phyloP scores from a whole-genome alignment of 495 filamentous ascomycete species.

The Aspergillus mulundensis region DNA sequence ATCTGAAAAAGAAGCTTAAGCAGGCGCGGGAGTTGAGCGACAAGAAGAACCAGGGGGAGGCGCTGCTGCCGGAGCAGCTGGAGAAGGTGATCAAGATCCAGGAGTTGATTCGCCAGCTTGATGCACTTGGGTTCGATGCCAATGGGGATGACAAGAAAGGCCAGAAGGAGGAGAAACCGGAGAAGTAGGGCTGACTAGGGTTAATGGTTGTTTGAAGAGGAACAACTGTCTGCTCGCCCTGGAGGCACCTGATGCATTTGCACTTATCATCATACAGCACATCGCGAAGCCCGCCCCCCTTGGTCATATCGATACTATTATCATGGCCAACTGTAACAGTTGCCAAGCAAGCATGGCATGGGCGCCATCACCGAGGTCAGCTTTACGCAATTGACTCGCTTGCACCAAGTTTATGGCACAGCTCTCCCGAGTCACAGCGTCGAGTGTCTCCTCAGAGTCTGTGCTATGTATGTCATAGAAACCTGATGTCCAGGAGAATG shows the following conservation, averaged over 20 bases:
- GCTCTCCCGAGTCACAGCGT: not conserved
- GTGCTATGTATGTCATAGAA: not conserved
- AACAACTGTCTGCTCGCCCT: not conserved
- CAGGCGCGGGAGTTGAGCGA: slow-evolving; percentile 86
- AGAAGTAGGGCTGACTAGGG: not conserved
- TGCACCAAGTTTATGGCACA: not conserved
- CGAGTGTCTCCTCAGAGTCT: not conserved
- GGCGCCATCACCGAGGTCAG: not conserved
- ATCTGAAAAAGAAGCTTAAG: slow-evolving; percentile 91
- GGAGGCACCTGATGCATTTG: not conserved
- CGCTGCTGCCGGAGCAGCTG: slow-evolving; percentile 87
- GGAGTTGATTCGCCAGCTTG: slow-evolving; percentile 85
- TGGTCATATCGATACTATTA: not conserved
- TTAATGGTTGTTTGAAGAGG: not conserved
- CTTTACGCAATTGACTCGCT: not conserved
- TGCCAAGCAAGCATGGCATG: not conserved
- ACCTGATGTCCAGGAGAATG: not conserved
- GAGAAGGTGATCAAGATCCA: slow-evolving; percentile 97
- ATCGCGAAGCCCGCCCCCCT: not conserved
- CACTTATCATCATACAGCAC: not conserved
- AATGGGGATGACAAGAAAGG: slow-evolving; percentile 52
- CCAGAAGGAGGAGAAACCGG: slow-evolving; percentile 11
- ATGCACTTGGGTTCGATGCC: slow-evolving; percentile 76
- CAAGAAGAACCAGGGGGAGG: slow-evolving; percentile 84
- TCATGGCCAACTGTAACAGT: not conserved